These are phyloP conservation scores for Cicer pinnatifidum DNA, from an alignment of 306 rosid genomes.

Conservation along the genomic window DNA sequence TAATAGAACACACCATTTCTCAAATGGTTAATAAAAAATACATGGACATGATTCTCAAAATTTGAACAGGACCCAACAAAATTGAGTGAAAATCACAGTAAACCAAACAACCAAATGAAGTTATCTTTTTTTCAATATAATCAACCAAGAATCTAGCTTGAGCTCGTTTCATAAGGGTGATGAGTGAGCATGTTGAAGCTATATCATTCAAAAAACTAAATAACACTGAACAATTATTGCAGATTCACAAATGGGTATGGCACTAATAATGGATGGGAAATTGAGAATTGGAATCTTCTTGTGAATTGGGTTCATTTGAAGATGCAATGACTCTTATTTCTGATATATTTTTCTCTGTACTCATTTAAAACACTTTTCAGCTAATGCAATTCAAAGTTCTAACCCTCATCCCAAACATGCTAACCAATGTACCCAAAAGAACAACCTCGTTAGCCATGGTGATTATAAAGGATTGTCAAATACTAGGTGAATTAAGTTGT, in stretches of 20 bases:
- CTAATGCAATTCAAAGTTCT: conserved; percentile 35
- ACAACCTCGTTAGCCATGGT: conserved; percentile 49
- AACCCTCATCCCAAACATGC: conserved; percentile 49
- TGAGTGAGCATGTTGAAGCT: conserved; percentile 31
- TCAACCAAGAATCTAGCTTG: conserved; percentile 55
- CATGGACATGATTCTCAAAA: not conserved
- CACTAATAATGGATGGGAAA: conserved; percentile 61
- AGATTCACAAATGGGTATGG: conserved; percentile 49
- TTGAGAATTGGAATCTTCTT: conserved; percentile 59
- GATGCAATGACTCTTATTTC: conserved; percentile 45
- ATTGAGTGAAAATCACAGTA: not conserved
- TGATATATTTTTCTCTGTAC: conserved; percentile 20
- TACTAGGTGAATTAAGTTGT: not conserved
- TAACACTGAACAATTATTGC: conserved; percentile 41
- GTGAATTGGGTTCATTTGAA: conserved; percentile 60
- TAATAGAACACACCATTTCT: no score
- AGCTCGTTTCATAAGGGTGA: conserved; percentile 49
- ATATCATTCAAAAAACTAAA: conserved; percentile 46
- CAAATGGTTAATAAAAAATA: no score
- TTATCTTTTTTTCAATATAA: conserved; percentile 46
- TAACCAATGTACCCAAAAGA: conserved; percentile 46
- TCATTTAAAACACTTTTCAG: not conserved
- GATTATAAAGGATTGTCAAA: not conserved
- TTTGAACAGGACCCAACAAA: not conserved
- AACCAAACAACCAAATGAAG: not conserved